Conservation (phyloP, 225 moss, liverwort and hornwort genomes). For the Polytrichum commune region DNA sequence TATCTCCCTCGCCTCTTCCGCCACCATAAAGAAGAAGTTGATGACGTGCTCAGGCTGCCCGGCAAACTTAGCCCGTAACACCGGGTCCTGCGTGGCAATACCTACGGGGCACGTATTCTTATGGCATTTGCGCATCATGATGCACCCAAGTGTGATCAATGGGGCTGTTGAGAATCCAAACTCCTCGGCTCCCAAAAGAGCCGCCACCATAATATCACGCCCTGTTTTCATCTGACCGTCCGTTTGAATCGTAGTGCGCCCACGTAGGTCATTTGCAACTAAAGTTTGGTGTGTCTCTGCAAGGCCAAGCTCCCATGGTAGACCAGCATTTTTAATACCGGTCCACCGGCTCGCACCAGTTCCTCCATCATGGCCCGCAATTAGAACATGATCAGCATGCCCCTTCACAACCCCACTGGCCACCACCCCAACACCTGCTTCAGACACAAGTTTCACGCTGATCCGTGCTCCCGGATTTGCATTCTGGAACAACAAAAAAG, state of each 20-base stretch:
- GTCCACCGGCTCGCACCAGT: slow-evolving; percentile 87
- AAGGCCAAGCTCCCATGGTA: slow-evolving; percentile 81
- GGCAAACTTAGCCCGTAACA: slow-evolving; percentile 66
- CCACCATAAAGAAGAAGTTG: slow-evolving; percentile 89
- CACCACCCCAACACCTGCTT: slow-evolving; percentile 79
- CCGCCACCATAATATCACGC: slow-evolving; percentile 72
- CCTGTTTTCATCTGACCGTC: slow-evolving; percentile 84
- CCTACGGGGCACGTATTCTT: slow-evolving; percentile 85
- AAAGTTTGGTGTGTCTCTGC: slow-evolving; percentile 86
- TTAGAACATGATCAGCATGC: slow-evolving; percentile 78
- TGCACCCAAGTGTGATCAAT: slow-evolving; percentile 80
- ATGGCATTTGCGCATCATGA: slow-evolving; percentile 91
- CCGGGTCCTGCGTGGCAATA: slow-evolving; percentile 76
- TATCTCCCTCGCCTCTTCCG: slow-evolving; percentile 70
- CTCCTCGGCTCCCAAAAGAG: slow-evolving; percentile 76
- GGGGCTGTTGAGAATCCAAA: slow-evolving; percentile 85
- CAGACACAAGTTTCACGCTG: slow-evolving; percentile 82
- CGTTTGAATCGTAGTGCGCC: slow-evolving; percentile 69
- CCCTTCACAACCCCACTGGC: slow-evolving; percentile 88
- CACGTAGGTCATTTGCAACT: slow-evolving; percentile 74
- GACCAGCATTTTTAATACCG: slow-evolving; percentile 76
- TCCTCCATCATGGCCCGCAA: slow-evolving; percentile 83
- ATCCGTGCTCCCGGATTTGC: slow-evolving; percentile 72
- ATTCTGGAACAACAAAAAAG: slow-evolving; percentile 40
- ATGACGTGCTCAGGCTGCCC: slow-evolving; percentile 75